Percentiles rank a stretch among this genome's conserved stretches.
Evolutionary conservation across 306 rosid species (phyloP).

Genomic region (Inga leiocalycina): DNA sequence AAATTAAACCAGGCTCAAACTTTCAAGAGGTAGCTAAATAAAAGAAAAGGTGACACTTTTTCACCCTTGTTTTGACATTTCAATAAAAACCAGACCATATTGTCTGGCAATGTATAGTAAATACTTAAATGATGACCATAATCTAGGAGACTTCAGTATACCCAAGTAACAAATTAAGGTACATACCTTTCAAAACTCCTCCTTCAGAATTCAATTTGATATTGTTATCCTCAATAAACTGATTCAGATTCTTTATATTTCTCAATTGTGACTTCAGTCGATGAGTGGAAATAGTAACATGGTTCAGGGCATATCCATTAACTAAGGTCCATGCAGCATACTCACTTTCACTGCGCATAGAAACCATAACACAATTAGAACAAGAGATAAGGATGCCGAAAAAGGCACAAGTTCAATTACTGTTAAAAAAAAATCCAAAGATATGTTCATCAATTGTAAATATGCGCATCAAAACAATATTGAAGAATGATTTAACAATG

Average conservation of each 20-base stretch:
- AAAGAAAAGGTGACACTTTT: background rate
- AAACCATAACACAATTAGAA: constrained; percentile 23
- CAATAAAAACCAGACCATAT: too few species aligned
- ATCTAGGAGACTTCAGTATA: constrained; percentile 6
- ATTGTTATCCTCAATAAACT: constrained; percentile 77
- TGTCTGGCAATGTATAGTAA: background rate
- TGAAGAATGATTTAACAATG: constrained; percentile 9
- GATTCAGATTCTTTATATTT: constrained; percentile 66
- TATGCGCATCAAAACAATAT: background rate
- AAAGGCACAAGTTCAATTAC: background rate
- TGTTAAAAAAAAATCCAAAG: background rate
- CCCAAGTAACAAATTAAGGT: constrained; percentile 16
- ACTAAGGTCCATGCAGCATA: constrained; percentile 99
- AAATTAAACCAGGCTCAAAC: too few species aligned
- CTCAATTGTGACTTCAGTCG: constrained; percentile 71
- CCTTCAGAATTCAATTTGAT: constrained; percentile 91
- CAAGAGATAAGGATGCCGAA: background rate
- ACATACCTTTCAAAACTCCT: constrained; percentile 83
- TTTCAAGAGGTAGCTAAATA: background rate
- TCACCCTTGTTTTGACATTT: background rate
- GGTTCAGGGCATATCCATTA: constrained; percentile 91
- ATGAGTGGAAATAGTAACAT: constrained; percentile 86
- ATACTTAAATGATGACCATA: constrained; percentile 3
- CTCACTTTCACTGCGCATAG: constrained; percentile 76
- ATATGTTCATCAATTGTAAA: background rate